phyloP scores from a whole-genome alignment of 495 filamentous ascomycete genomes.

The Penicillium dipodomyicola region DNA sequence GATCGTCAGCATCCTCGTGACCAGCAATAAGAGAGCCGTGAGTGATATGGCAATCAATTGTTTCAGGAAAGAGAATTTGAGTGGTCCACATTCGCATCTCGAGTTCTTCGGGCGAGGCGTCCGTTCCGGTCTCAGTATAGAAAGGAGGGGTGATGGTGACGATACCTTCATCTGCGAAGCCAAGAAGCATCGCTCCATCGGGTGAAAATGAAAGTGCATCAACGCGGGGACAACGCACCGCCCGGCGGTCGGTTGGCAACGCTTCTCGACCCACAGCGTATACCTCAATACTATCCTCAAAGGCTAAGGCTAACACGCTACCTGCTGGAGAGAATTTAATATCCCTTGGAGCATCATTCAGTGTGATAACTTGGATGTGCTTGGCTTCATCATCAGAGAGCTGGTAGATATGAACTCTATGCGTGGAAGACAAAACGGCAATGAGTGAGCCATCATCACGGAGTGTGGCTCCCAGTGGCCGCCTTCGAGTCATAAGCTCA shows the following conservation, averaged over 20 bases:
- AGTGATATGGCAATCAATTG: constrained; percentile 60
- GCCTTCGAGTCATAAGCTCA: constrained; percentile 75
- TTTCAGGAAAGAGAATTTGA: constrained; percentile 81
- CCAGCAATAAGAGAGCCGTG: constrained; percentile 72
- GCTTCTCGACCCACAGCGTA: constrained; percentile 66
- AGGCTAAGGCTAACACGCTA: constrained; percentile 79
- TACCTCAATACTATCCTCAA: constrained; percentile 82
- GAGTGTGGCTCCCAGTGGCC: constrained; percentile 76
- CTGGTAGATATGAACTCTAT: constrained; percentile 79
- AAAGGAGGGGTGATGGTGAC: constrained; percentile 81
- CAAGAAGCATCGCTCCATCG: constrained; percentile 81
- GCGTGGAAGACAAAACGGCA: constrained; percentile 76
- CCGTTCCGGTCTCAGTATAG: constrained; percentile 51
- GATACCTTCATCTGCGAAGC: constrained; percentile 70
- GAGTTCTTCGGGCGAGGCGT: constrained; percentile 56
- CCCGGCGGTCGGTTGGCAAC: constrained; percentile 64
- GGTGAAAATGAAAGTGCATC: constrained; percentile 78
- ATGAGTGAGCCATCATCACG: constrained; percentile 73
- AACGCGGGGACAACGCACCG: constrained; percentile 77
- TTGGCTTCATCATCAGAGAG: constrained; percentile 59
- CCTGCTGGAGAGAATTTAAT: constrained; percentile 80
- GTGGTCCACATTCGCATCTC: constrained; percentile 84
- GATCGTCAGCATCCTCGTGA: constrained; percentile 67
- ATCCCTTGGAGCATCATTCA: constrained; percentile 73
- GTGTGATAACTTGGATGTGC: constrained; percentile 63